Conservation (phyloP, 345 rosid genomes). For the Aquilaria sinensis region DNA sequence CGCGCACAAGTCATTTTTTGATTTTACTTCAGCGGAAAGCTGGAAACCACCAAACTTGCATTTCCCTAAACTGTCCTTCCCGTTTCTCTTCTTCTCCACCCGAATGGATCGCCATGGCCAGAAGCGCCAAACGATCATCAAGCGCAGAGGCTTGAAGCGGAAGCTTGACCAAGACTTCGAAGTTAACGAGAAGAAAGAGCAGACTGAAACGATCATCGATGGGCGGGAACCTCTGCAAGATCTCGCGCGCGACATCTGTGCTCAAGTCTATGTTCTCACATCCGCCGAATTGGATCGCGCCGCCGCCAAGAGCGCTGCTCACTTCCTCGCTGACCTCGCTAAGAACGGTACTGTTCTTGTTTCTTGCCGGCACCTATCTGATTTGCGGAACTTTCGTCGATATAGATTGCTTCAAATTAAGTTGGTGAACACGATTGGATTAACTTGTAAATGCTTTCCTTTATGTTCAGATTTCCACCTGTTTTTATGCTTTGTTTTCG, state of each 20-base stretch:
- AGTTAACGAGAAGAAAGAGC: constrained; percentile 12
- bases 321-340: constrained; percentile 40
- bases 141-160: constrained; percentile 44
- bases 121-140: constrained; percentile 25
- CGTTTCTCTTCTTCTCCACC: neutral
- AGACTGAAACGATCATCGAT: constrained; percentile 18
- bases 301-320: constrained; percentile 38
- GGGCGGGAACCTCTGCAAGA: constrained; percentile 12
- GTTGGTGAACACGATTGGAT: no score
- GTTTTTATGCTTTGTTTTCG: neutral
- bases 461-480: neutral
- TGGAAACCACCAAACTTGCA: neutral
- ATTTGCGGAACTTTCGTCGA: no score
- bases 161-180: constrained; percentile 37
- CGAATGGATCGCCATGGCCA: constrained; percentile 31
- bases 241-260: constrained; percentile 27
- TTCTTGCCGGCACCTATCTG: neutral
- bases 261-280: constrained; percentile 40
- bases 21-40: neutral
- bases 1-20: neutral
- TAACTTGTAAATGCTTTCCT: no score
- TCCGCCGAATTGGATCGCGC: constrained; percentile 38
- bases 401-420: no score
- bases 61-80: constrained; percentile 10
- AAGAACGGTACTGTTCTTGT: constrained; percentile 33